A percentile compares a stretch with the other conserved stretches of the same genome.
phyloP scores from a whole-genome alignment of 2,329 filamentous ascomycete genomes.

The Cladosporium colombiae region DNA sequence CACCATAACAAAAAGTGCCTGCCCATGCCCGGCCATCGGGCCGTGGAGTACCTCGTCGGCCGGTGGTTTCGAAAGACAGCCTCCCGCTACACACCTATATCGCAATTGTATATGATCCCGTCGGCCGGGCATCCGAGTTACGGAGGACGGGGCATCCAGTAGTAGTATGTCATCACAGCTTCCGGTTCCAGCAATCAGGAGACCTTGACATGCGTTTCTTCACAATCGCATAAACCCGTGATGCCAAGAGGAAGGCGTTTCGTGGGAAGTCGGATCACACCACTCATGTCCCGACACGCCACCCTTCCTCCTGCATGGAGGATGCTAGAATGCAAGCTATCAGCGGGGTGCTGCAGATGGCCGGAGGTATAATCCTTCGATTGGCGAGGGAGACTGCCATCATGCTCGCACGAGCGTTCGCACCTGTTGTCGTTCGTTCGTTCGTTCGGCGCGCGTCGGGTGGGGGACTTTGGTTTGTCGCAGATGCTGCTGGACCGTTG shows the following conservation, averaged over 20 bases:
- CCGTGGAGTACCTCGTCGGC: neutral
- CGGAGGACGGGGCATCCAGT: neutral
- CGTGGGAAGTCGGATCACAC: neutral
- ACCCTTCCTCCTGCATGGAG: conserved; percentile 17
- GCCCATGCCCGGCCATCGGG: neutral
- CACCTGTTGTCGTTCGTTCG: neutral
- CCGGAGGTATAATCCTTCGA: neutral
- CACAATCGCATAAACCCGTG: conserved; percentile 9
- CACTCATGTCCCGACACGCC: neutral
- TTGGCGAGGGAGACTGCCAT: neutral
- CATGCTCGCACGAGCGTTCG: neutral
- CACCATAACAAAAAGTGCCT: neutral
- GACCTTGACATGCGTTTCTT: conserved; percentile 16
- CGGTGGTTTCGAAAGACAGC: neutral
- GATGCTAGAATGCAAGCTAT: neutral
- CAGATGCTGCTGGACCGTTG: conserved; percentile 3
- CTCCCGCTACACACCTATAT: neutral
- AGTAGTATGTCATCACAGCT: neutral
- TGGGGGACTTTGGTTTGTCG: conserved; percentile 6
- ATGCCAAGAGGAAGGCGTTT: conserved; percentile 1
- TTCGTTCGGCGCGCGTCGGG: neutral
- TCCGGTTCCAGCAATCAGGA: neutral
- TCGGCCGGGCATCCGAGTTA: neutral
- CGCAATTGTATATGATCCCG: neutral
- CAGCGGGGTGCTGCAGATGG: conserved; percentile 5